Base-by-base conservation (phyloP, 345 rosid species). In the Camelina hispida region DNA sequence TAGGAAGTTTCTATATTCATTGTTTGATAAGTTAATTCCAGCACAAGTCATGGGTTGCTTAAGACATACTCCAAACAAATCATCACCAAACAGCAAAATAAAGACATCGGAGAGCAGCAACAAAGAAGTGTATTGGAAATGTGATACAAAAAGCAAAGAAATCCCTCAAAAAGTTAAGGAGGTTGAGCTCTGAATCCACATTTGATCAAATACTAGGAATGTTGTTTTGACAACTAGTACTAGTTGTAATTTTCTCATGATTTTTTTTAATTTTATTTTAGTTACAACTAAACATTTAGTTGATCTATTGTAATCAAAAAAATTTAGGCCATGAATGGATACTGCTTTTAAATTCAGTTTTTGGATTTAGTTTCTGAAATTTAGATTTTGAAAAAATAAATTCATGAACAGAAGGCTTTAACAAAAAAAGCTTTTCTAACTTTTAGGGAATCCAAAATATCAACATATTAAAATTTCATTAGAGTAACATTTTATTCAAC, bases 41-140 rank as follows among this genome's bases (percentile, higher is more conserved):
- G 85, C 90, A 4, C 61, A 14, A 52, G 87, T 60, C 63, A 51
- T 51, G 20, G 88, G 93, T 25, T 89, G 96, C 72, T 83, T 92
- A 55, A 47, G 52, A 47, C 22, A 4, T 47, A 7, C 22, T 16
- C 85, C 81, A 5, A 77, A 73, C 73, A 80, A 15, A 66, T 50
- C 46, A 46, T 42, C 80, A 69, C 13, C 54, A 1, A 56, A 43
- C 32, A 71, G 53, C 68, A 85, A 76, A 15, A 28, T 28, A 28
- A 79, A 62, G 69, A 83, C 79, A 50, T 84, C 28, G 57, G 70
- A 57, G 62, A 70, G 35, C 22, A 62, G 48, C 61, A 55, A 5
- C 23, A 12, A 51, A 51, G 25, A 42, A 13, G 78, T 86, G 62
- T 85, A 88, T 7, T 59, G 3, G 52, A 83, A 85, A 69, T 28